These are phyloP conservation scores for Colletotrichum caudatum DNA, from an alignment of 2,329 filamentous ascomycete species.

Conservation along the genomic window DNA sequence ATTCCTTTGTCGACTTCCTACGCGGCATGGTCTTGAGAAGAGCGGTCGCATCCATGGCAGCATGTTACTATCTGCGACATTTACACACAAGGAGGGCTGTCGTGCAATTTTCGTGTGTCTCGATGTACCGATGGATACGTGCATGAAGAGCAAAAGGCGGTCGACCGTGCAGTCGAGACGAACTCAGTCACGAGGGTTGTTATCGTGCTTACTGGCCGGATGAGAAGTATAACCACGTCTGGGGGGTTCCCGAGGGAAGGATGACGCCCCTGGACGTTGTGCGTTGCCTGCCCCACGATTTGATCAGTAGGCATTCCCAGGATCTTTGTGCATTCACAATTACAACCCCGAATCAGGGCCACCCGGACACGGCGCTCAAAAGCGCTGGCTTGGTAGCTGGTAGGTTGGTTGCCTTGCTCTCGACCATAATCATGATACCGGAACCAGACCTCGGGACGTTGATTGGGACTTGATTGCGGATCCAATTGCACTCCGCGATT, in stretches of 20 bases:
- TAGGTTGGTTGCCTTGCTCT: not conserved
- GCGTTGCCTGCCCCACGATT: not conserved
- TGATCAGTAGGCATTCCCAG: not conserved
- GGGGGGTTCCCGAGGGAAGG: slow-evolving; percentile 23
- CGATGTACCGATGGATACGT: not conserved
- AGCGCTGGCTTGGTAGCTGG: not conserved
- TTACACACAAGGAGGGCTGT: not conserved
- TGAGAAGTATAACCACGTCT: slow-evolving; percentile 26
- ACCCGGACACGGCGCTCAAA: not conserved
- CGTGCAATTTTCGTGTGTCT: not conserved
- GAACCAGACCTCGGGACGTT: not conserved
- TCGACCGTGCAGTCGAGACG: not conserved
- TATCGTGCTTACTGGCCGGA: slow-evolving; percentile 3
- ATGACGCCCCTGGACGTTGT: slow-evolving; percentile 9
- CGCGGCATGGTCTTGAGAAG: slow-evolving; percentile 9
- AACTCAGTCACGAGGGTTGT: slow-evolving; percentile 6
- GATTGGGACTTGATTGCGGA: not conserved
- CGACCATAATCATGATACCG: not conserved
- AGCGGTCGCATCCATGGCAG: slow-evolving; percentile 27
- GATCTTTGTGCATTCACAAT: no score
- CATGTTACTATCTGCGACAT: slow-evolving; percentile 3
- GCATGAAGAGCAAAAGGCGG: not conserved
- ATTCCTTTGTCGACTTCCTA: slow-evolving; percentile 47
- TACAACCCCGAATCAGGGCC: not conserved
- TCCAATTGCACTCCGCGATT: not conserved